Conservation (phyloP, 352 stramenopile genomes). For the Pilasporangium apinafurcum region DNA sequence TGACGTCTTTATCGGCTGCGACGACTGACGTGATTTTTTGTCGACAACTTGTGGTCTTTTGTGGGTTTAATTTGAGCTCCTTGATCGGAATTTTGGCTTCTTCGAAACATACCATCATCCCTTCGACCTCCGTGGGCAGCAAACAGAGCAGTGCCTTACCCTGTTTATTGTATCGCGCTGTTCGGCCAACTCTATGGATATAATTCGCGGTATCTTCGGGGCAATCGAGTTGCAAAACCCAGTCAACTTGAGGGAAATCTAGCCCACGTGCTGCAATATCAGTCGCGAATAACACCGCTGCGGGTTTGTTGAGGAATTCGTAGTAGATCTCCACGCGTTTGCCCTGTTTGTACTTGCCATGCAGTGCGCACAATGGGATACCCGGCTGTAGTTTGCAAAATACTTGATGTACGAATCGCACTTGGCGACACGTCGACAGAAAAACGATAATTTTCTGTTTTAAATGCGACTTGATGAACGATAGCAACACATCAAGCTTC, state of each 20-base stretch:
- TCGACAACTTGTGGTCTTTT: slow-evolving; percentile 91
- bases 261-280: slow-evolving; percentile 97
- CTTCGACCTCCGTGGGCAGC: slow-evolving; percentile 87
- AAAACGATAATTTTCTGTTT: slow-evolving; percentile 99
- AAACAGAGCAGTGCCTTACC: slow-evolving; percentile 92
- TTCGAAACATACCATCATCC: slow-evolving; percentile 83
- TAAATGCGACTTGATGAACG: slow-evolving; percentile 98
- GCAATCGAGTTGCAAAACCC: slow-evolving; percentile 97
- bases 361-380: slow-evolving; percentile 94
- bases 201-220: slow-evolving; percentile 98
- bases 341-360: slow-evolving; percentile 98
- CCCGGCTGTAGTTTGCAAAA: slow-evolving; percentile 97
- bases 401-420: slow-evolving; percentile 93
- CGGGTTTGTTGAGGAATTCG: slow-evolving; percentile 94
- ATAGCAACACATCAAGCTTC: slow-evolving; percentile 98
- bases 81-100: slow-evolving; percentile 94
- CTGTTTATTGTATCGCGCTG: slow-evolving; percentile 93
- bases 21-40: slow-evolving; percentile 91
- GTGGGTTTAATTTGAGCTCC: slow-evolving; percentile 95
- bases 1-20: slow-evolving; percentile 92
- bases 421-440: slow-evolving; percentile 95
- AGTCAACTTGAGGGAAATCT: slow-evolving; percentile 98
- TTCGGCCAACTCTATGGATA: slow-evolving; percentile 97
- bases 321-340: slow-evolving; percentile 99
- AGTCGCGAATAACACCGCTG: slow-evolving; percentile 96